These are phyloP conservation scores for Xylaria cubensis DNA, from an alignment of 495 filamentous ascomycete genomes.

Conservation along the genomic window DNA sequence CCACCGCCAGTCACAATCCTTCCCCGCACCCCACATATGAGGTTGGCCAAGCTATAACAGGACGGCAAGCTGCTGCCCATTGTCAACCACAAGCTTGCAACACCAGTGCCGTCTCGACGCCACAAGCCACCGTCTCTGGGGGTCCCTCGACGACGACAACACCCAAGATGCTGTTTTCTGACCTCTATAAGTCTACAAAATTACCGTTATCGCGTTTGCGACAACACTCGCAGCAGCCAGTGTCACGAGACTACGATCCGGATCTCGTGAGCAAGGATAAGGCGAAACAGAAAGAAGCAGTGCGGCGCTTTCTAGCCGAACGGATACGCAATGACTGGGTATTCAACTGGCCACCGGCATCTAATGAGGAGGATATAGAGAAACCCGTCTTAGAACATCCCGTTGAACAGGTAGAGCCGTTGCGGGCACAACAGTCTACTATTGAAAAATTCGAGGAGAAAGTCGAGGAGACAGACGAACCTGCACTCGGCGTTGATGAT, in stretches of 20 bases:
- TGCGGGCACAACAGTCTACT: background rate
- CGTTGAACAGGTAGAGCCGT: background rate
- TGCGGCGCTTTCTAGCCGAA: slow-evolving; percentile 57
- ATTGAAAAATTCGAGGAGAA: slow-evolving; percentile 3
- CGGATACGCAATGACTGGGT: slow-evolving; percentile 67
- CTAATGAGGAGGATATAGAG: slow-evolving; percentile 12
- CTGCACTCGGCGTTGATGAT: slow-evolving; percentile 40
- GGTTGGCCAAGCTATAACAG: slow-evolving; percentile 37
- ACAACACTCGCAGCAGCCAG: slow-evolving; percentile 39
- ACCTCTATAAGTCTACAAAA: slow-evolving; percentile 44
- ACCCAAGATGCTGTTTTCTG: slow-evolving; percentile 45
- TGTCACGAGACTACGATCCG: slow-evolving; percentile 51
- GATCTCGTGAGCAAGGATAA: slow-evolving; percentile 63
- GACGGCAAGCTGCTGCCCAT: slow-evolving; percentile 25
- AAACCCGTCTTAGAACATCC: slow-evolving; percentile 24
- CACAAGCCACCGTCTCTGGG: slow-evolving; percentile 21
- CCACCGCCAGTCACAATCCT: slow-evolving; percentile 39
- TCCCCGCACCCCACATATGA: slow-evolving; percentile 41
- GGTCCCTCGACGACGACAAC: slow-evolving; percentile 36
- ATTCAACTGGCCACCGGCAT: slow-evolving; percentile 49
- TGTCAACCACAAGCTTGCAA: slow-evolving; percentile 11
- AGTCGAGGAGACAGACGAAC: slow-evolving; percentile 16
- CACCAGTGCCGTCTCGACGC: slow-evolving; percentile 16
- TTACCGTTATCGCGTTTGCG: slow-evolving; percentile 49
- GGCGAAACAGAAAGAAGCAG: slow-evolving; percentile 59